phyloP scores from a whole-genome alignment of 306 rosid species.

The Rubus idaeus region DNA sequence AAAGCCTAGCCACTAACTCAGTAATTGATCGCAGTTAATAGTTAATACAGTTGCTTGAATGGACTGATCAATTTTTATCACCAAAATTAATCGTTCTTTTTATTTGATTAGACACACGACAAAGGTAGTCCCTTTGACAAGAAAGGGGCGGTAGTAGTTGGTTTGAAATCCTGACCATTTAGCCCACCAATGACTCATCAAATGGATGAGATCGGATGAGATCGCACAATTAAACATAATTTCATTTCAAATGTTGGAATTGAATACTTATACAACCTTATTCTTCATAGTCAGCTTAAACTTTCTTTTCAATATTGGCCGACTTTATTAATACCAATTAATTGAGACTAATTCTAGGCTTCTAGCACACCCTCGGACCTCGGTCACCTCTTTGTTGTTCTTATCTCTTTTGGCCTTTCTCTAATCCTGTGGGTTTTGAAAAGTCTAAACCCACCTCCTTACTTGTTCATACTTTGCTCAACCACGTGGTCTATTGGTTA shows the following conservation, averaged over 20 bases:
- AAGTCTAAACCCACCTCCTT: constrained; percentile 31
- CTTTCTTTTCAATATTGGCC: constrained; percentile 25
- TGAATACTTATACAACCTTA: neutral
- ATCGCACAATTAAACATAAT: too few relatives aligned
- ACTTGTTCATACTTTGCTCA: neutral
- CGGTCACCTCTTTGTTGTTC: constrained; percentile 14
- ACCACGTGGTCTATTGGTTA: neutral
- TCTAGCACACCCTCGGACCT: neutral
- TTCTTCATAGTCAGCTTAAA: constrained; percentile 8
- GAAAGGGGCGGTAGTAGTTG: neutral
- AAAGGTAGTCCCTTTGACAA: neutral
- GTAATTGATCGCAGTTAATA: neutral
- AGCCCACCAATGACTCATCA: neutral
- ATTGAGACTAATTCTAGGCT: neutral
- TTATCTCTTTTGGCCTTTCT: constrained; percentile 29
- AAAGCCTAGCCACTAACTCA: neutral
- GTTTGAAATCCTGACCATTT: neutral
- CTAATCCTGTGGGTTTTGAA: constrained; percentile 46
- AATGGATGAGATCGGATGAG: neutral
- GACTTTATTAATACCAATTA: neutral
- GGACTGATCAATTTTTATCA: neutral
- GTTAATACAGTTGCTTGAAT: neutral
- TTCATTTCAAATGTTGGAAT: constrained; percentile 9
- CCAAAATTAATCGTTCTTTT: neutral
- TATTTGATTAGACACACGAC: neutral